A percentile compares a stretch with the other conserved stretches of the same genome.
Evolutionary conservation across 2,329 filamentous ascomycete species (phyloP).

Genomic region (Colletotrichum spinosum): DNA sequence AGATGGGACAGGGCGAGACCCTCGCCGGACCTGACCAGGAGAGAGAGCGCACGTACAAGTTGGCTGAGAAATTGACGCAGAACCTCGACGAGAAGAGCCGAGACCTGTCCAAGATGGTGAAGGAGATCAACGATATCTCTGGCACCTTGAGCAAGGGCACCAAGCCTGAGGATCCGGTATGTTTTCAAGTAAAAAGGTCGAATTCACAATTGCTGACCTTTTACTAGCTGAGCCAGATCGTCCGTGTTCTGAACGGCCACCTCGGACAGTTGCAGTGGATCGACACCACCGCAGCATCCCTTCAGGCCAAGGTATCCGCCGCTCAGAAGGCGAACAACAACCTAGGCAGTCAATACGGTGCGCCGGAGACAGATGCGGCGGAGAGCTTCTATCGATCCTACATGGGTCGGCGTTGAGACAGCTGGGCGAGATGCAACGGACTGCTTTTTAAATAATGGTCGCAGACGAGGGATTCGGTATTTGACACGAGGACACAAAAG

Average conservation of each 20-base stretch:
- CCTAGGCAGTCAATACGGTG: slow-evolving; percentile 67
- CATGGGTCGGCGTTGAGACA: slow-evolving; percentile 74
- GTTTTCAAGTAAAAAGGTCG: slow-evolving; percentile 47
- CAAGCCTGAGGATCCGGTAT: slow-evolving; percentile 88
- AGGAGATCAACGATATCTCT: slow-evolving; percentile 96
- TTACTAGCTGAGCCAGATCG: slow-evolving; percentile 87
- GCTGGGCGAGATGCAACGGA: slow-evolving; percentile 41
- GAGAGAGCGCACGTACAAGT: slow-evolving; percentile 94
- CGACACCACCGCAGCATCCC: slow-evolving; percentile 82
- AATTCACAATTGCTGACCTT: slow-evolving; percentile 40
- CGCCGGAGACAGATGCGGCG: slow-evolving; percentile 76
- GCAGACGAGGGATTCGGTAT: slow-evolving; percentile 39
- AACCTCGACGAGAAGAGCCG: slow-evolving; percentile 93
- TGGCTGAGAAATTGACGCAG: slow-evolving; percentile 92
- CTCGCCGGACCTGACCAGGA: slow-evolving; percentile 93
- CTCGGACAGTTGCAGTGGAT: slow-evolving; percentile 93
- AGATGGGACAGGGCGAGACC: slow-evolving; percentile 80
- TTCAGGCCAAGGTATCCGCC: slow-evolving; percentile 84
- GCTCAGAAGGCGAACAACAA: slow-evolving; percentile 83
- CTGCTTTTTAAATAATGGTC: slow-evolving; percentile 37
- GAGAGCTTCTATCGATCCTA: slow-evolving; percentile 94
- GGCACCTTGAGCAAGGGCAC: slow-evolving; percentile 87
- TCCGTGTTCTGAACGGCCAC: slow-evolving; percentile 93
- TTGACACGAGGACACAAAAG: slow-evolving; percentile 18
- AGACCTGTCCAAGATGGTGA: slow-evolving; percentile 94